A percentile compares a stretch with the other conserved stretches of the same genome.
These are phyloP conservation scores for Chlamydomonas sp. DNA, from an alignment of 139 green algal genomes.

Conservation along the genomic window DNA sequence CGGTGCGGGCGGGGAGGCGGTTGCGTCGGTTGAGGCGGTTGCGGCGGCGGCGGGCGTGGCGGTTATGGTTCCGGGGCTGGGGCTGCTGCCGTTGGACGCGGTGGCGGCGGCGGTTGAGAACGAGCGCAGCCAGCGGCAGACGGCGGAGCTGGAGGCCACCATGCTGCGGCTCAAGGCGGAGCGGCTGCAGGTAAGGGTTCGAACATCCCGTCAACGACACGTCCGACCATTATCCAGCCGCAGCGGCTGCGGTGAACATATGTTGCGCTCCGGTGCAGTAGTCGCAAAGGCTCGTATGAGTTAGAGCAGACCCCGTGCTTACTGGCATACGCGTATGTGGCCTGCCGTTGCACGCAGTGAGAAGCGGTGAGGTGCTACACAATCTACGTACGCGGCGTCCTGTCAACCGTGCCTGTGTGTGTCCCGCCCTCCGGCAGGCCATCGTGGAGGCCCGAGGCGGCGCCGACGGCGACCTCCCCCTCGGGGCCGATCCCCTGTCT, in stretches of 20 bases:
- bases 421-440: neutral
- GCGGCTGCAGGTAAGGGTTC: slow-evolving; percentile 6
- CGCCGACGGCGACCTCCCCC: neutral
- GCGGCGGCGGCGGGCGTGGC: neutral
- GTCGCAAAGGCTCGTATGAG: too few species aligned
- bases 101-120: neutral
- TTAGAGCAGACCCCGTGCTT: too few species aligned
- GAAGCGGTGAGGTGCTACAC: too few species aligned
- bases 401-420: neutral
- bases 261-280: too few species aligned
- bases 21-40: neutral
- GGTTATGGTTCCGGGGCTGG: neutral
- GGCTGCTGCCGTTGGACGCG: neutral
- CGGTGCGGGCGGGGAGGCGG: too few species aligned
- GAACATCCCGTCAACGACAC: too few species aligned
- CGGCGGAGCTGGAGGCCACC: slow-evolving; percentile 8
- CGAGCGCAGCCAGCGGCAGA: slow-evolving; percentile 11
- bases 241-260: too few species aligned
- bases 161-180: slow-evolving; percentile 19
- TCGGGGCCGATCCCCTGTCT: neutral
- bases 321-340: too few species aligned
- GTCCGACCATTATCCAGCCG: too few species aligned
- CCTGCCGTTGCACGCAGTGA: too few species aligned
- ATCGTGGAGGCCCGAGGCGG: slow-evolving; percentile 20
- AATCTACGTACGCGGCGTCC: too few species aligned